Evolutionary conservation across 2,329 filamentous ascomycete species (phyloP).

Genomic region (Penicillium expansum): DNA sequence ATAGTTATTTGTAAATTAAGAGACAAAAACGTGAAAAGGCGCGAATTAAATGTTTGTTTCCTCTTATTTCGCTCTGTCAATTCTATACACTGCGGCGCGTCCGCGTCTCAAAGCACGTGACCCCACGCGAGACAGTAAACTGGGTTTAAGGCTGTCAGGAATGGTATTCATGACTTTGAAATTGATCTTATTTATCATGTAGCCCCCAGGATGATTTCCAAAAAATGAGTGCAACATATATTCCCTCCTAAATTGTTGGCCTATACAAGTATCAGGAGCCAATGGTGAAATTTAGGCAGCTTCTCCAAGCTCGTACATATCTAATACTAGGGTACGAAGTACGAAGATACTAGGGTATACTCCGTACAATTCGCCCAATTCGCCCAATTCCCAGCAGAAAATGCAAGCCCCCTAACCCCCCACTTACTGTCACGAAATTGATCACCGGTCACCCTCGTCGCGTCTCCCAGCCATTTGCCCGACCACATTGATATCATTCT

Average conservation of each 20-base stretch:
- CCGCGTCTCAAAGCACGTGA: conserved; percentile 12
- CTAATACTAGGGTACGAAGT: not conserved
- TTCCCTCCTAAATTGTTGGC: not conserved
- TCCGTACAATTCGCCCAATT: not conserved
- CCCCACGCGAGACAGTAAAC: conserved; percentile 8
- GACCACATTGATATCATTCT: not conserved
- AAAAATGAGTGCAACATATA: not conserved
- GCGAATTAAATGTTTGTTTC: conserved; percentile 1
- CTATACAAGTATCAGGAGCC: not conserved
- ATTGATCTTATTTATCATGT: not conserved
- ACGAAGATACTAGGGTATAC: not conserved
- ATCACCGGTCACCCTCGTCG: not conserved
- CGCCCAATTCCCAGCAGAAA: too few relatives aligned
- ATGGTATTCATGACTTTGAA: conserved; percentile 3
- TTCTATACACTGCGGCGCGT: conserved; percentile 6
- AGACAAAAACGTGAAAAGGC: not conserved
- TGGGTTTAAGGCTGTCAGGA: conserved; percentile 5
- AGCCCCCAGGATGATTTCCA: not conserved
- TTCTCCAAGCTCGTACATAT: not conserved
- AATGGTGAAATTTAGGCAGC: not conserved
- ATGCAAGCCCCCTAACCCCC: not conserved
- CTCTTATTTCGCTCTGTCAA: not conserved
- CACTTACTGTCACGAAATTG: conserved; percentile 1
- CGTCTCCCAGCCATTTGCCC: conserved; percentile 3
- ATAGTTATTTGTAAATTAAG: not conserved